phyloP scores from a whole-genome alignment of 352 stramenopile species.

The Phytophthora meadii region DNA sequence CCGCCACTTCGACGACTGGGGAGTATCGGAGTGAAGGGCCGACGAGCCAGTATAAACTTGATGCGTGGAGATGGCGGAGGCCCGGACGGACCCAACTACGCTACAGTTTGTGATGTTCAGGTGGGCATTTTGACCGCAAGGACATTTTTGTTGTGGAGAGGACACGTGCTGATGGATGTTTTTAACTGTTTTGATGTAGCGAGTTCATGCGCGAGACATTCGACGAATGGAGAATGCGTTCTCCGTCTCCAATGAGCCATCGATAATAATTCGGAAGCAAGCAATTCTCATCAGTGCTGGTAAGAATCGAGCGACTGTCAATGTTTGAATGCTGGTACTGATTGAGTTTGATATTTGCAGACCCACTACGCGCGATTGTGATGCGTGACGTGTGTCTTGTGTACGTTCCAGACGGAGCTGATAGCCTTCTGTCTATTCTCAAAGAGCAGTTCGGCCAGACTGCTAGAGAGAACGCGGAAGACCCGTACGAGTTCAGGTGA shows the following conservation, averaged over 20 bases:
- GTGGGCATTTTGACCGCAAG: constrained; percentile 10
- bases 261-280: constrained; percentile 79
- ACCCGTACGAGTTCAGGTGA: constrained; percentile 79
- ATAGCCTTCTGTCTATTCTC: constrained; percentile 69
- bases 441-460: constrained; percentile 66
- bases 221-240: constrained; percentile 80
- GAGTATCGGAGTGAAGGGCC: constrained; percentile 27
- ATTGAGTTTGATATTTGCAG: constrained; percentile 25
- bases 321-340: background rate
- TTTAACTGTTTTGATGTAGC: constrained; percentile 32
- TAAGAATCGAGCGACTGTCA: constrained; percentile 12
- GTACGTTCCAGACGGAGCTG: constrained; percentile 62
- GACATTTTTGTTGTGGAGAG: background rate
- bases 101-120: constrained; percentile 52
- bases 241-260: constrained; percentile 75
- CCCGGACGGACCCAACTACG: constrained; percentile 31
- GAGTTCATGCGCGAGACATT: constrained; percentile 79
- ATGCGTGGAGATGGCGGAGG: constrained; percentile 32
- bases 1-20: constrained; percentile 27
- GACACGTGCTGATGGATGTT: background rate
- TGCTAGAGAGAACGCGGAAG: constrained; percentile 55
- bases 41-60: constrained; percentile 27
- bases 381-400: constrained; percentile 73
- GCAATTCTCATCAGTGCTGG: constrained; percentile 81
- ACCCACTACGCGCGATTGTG: constrained; percentile 77